Percentiles rank a stretch among this genome's conserved stretches.
Evolutionary conservation across 805 yeast genomes (phyloP).

Genomic region (Lachancea kluyveri): DNA sequence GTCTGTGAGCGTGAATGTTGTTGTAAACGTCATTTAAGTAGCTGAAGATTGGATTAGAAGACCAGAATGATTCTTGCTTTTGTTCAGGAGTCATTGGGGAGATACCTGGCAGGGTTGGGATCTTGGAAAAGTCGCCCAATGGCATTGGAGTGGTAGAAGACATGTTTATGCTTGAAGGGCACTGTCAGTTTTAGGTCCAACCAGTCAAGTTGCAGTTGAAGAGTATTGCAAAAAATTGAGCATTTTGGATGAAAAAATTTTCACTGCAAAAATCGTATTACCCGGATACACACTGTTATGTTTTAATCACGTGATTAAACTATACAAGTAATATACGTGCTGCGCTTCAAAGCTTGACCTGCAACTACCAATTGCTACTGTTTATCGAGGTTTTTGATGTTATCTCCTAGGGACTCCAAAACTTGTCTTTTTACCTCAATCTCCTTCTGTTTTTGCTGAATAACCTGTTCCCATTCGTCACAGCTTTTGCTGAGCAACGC

Average conservation of each 20-base stretch:
- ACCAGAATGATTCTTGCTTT: constrained; percentile 53
- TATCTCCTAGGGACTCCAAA: constrained; percentile 11
- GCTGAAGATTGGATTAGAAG: constrained; percentile 75
- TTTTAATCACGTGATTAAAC: not conserved
- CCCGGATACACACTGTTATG: not conserved
- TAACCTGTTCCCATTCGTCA: constrained; percentile 26
- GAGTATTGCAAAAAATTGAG: too few species aligned
- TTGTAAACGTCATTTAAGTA: constrained; percentile 71
- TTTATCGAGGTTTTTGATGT: constrained; percentile 5
- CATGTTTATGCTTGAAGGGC: constrained; percentile 2
- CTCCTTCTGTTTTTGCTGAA: constrained; percentile 20
- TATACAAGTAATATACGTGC: not conserved
- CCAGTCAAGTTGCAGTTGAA: too few species aligned
- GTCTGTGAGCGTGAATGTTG: constrained; percentile 70
- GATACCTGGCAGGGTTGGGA: constrained; percentile 55
- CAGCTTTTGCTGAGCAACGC: constrained; percentile 22
- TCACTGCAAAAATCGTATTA: not conserved
- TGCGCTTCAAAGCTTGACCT: not conserved
- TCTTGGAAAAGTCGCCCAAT: constrained; percentile 54
- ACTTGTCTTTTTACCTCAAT: constrained; percentile 20
- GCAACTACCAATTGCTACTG: not conserved
- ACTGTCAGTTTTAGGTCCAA: not conserved
- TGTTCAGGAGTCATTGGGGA: constrained; percentile 47
- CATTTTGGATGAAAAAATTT: constrained; percentile 1
- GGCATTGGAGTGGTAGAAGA: constrained; percentile 36